These are phyloP conservation scores for Phymatotrichopsis omnivora DNA, from an alignment of 2,329 filamentous ascomycete species.

Conservation along the genomic window DNA sequence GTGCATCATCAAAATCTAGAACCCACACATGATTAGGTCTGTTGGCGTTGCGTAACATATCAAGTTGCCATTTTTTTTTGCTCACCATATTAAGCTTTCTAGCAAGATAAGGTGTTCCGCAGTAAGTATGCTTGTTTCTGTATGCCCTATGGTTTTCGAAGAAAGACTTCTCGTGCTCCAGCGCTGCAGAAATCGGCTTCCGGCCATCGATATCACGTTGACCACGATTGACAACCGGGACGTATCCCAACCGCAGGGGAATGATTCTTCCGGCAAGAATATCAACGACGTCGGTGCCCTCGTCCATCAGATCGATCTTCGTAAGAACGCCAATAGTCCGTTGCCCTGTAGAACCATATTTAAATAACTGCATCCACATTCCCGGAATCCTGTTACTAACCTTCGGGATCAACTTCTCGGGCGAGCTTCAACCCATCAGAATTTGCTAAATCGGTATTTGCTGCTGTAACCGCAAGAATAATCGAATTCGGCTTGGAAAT, in stretches of 20 bases:
- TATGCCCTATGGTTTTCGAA: conserved; percentile 99
- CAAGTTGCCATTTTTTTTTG: conserved; percentile 1
- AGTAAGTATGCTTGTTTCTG: conserved; percentile 96
- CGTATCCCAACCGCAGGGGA: conserved; percentile 84
- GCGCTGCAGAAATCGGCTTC: conserved; percentile 78
- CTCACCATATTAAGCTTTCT: conserved; percentile 80
- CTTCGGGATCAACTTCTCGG: conserved; percentile 91
- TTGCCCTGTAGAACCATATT: conserved; percentile 41
- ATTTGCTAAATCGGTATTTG: conserved; percentile 97
- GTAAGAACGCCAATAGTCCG: conserved; percentile 96
- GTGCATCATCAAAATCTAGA: conserved; percentile 95
- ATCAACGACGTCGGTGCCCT: conserved; percentile 95
- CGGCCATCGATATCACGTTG: conserved; percentile 98
- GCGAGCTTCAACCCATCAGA: conserved; percentile 95
- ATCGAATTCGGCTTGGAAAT: conserved; percentile 98
- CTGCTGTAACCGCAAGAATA: conserved; percentile 88
- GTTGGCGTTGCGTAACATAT: background rate
- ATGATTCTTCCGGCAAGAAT: conserved; percentile 97
- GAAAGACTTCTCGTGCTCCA: conserved; percentile 92
- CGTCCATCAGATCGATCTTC: conserved; percentile 98
- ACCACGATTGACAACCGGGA: conserved; percentile 94
- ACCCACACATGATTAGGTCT: conserved; percentile 6
- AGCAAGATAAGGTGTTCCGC: conserved; percentile 91
- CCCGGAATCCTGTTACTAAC: conserved; percentile 34
- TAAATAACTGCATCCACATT: conserved; percentile 3